Evolutionary conservation across 225 moss, liverwort and hornwort genomes (phyloP).

Genomic region (Marchantia paleacea): DNA sequence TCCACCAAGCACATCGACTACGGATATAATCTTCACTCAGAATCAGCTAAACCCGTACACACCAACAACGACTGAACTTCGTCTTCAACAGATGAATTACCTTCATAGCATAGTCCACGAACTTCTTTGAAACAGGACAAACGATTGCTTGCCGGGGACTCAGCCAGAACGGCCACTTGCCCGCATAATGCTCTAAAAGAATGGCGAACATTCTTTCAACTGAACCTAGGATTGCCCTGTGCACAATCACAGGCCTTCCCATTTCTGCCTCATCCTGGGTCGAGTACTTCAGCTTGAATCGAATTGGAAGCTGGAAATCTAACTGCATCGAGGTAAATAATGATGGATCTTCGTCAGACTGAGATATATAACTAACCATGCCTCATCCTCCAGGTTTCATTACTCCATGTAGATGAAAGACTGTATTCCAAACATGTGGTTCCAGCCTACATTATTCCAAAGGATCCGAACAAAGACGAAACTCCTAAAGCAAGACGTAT

Average conservation of each 20-base stretch:
- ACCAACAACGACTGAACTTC: no score
- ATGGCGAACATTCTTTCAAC: conserved; percentile 97
- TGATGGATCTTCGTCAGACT: neutral
- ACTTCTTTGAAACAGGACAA: conserved; percentile 83
- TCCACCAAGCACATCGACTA: no score
- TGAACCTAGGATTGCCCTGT: conserved; percentile 92
- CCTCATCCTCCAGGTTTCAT: no score
- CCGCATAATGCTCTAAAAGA: conserved; percentile 88
- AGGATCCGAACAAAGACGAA: neutral
- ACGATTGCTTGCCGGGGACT: conserved; percentile 98
- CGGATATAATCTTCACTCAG: no score
- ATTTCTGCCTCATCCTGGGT: conserved; percentile 80
- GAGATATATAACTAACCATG: no score
- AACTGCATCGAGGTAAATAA: conserved; percentile 48
- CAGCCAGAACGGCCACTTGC: conserved; percentile 99
- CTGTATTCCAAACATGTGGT: no score
- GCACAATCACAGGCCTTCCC: conserved; percentile 75
- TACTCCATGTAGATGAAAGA: no score
- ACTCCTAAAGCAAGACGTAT: neutral
- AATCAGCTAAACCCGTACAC: no score
- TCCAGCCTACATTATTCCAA: no score
- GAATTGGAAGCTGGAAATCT: conserved; percentile 87
- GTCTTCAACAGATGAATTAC: conserved; percentile 19
- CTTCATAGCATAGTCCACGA: conserved; percentile 68
- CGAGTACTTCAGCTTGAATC: conserved; percentile 74